Conservation (phyloP, 305 asterid species). For the Salvia sclarea region DNA sequence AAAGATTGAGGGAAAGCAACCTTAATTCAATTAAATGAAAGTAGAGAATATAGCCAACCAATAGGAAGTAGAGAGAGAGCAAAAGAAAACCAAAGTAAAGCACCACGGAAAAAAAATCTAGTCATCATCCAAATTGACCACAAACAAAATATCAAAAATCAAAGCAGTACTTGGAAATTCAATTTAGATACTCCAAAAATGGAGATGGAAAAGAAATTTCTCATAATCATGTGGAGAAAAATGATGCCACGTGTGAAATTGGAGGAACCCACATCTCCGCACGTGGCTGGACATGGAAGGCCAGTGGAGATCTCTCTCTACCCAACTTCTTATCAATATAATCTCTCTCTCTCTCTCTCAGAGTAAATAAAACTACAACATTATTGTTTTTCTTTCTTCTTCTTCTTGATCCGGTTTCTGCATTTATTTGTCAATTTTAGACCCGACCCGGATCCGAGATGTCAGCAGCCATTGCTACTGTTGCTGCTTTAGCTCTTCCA, state of each 20-base stretch:
- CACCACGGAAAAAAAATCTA: neutral
- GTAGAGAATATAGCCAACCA: conserved; percentile 19
- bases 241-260: conserved; percentile 49
- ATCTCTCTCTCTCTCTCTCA: neutral
- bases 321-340: conserved; percentile 57
- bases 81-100: neutral
- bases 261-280: conserved; percentile 32
- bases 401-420: conserved; percentile 17
- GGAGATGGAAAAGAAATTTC: neutral
- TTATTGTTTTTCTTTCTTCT: neutral
- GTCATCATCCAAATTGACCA: conserved; percentile 38
- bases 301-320: conserved; percentile 52
- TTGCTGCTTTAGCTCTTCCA: conserved; percentile 71
- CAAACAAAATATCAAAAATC: conserved; percentile 1
- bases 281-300: conserved; percentile 65
- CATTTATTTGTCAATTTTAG: conserved; percentile 24
- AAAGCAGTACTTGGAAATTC: neutral
- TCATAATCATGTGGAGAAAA: conserved; percentile 45
- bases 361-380: neutral
- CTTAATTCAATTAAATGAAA: no score
- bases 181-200: neutral
- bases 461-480: conserved; percentile 69
- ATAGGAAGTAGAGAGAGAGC: neutral
- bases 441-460: conserved; percentile 42
- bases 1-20: neutral